Base-by-base conservation (phyloP, 495 filamentous ascomycete species). In the Chlorociboria aeruginascens region DNA sequence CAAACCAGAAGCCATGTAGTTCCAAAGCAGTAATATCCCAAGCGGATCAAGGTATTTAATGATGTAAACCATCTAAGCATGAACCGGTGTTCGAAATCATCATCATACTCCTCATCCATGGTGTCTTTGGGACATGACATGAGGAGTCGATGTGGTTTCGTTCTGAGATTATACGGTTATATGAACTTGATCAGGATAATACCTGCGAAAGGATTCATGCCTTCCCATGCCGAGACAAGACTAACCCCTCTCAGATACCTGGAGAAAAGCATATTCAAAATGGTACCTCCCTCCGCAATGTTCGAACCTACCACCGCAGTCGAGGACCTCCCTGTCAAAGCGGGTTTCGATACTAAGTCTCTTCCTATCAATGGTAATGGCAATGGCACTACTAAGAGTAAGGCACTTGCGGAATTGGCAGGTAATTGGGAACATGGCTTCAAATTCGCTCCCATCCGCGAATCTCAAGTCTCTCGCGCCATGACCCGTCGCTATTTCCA, bases 111-210 rank as follows among this genome's bases (percentile, higher is more conserved):
- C 17, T 47, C 54, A 58, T 63, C 58, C 56, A 59, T 54, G 61
- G 57, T 54, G 45, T 44, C 46, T 35, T 14, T n/a, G 39, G 41
- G 20, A 25, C 20, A 48, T 58, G 49, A 51, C 54, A 53, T 53
- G 44, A 14, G 10, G 38, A 20, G 49, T 38, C 43, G 48, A 45
- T 49, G 43, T 63, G 68, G 65, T 64, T 69, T 76, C 70, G 73
- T 75, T 78, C 86, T 92, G 87, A 94, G 83, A 94, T 82, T 76
- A 92, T 82, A 94, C 87, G 86, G 87, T 81, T 69, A 59, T 43
- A 61, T 56, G 63, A 89, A 94, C 86, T 90, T 92, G 86, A 94
- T 90, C 86, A 86, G 85, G 86, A 87, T 89, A 94, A 92, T 90
- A 83, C 86, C 85, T 87, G 87, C 87, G 86, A 85, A 88, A 92